Evolutionary conservation across 805 yeast species (phyloP), one percentile per base, ranked within the genome.

Genomic region (Danielia oregonensis): DNA sequence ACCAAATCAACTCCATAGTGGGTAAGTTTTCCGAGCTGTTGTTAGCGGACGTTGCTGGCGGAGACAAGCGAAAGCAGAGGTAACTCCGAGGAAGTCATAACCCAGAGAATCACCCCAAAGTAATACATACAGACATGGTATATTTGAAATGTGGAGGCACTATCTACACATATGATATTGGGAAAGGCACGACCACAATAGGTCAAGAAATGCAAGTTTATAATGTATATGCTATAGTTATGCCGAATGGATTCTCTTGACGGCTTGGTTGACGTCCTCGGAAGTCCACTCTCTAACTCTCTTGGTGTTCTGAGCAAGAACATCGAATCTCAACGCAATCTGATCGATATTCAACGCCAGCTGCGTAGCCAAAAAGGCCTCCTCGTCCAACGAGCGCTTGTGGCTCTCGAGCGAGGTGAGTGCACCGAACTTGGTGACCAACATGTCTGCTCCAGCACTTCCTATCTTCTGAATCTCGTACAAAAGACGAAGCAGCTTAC

Each of bases 1-100:
- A 89, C 76, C 43, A 88, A 70, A 54, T 89, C 97, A 36, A 87
- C 51, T 0, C 91, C 75, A 48, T 77, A 76, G 59, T 87, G 96
- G 8, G 83, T 57, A 36, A 81, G 46, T 55, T 69, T 76, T 2
- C 88, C 87, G 26, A 84, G 44, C 85, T 72, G 35, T 32, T 13
- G 24, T 17, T 12, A 18, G 24, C 12, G 17, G 9, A 18, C 6
- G 17, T 19, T n/a, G 6, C 5, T 13, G 16, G 12, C 6, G 17
- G n/a, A n/a, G n/a, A n/a, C n/a, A n/a, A n/a, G n/a, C n/a, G n/a
- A n/a, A n/a, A n/a, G n/a, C n/a, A n/a, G n/a, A n/a, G n/a, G n/a
- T n/a, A n/a, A n/a, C n/a, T n/a, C n/a, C n/a, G n/a, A n/a, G n/a
- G n/a, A n/a, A n/a, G n/a, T n/a, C n/a, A n/a, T n/a, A n/a, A n/a